Percentiles rank a stretch among this genome's conserved stretches.
Evolutionary conservation across 2,329 filamentous ascomycete genomes (phyloP).

Genomic region (Cladosporium sp.): DNA sequence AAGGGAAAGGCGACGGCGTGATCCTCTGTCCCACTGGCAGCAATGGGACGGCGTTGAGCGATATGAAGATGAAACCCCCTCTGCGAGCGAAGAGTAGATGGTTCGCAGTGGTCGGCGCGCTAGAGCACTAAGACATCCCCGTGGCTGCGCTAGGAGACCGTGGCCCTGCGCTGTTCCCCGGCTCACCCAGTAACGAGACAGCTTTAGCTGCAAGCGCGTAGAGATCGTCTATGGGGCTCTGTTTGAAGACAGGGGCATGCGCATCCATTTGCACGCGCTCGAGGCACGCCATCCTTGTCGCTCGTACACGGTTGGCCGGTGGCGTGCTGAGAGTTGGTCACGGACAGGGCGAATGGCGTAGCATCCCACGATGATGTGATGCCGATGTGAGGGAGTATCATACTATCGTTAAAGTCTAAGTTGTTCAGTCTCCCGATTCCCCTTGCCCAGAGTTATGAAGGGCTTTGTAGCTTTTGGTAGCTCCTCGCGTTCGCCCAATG

Average conservation of each 20-base stretch:
- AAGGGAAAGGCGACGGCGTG: background rate
- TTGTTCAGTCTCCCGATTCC: background rate
- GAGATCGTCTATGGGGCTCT: background rate
- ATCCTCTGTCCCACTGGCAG: background rate
- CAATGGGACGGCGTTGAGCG: background rate
- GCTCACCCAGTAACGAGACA: constrained; percentile 15
- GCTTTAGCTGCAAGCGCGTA: constrained; percentile 1
- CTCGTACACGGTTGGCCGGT: background rate
- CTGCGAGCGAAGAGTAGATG: background rate
- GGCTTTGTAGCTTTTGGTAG: background rate
- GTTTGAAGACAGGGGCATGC: constrained; percentile 1
- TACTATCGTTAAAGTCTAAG: background rate
- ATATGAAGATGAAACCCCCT: constrained; percentile 13
- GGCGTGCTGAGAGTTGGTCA: background rate
- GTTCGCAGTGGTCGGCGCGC: constrained; percentile 4
- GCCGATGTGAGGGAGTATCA: background rate
- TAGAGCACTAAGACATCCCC: constrained; percentile 9
- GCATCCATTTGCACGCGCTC: background rate
- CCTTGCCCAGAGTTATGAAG: background rate
- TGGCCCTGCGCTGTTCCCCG: background rate
- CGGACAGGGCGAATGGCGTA: background rate
- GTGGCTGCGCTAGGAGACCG: constrained; percentile 16
- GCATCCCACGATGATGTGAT: background rate
- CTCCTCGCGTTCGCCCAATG: constrained; percentile 3
- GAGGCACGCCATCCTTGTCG: background rate